Conservation (phyloP, 1,139 yeast species). For the Lodderomyces jiufengensis region DNA sequence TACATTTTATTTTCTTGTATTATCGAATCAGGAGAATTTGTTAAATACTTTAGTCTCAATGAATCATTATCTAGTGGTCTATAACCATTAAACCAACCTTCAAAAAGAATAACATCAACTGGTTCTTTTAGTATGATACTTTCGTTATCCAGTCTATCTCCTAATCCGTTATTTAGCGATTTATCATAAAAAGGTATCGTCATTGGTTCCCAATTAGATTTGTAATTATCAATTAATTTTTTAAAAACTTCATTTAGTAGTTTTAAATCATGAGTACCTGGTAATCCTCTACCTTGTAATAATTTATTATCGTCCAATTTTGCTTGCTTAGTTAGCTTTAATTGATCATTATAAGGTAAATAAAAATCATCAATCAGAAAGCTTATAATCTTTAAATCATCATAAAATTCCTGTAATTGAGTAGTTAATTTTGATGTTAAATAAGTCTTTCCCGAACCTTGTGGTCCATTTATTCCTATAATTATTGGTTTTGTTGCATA, state of each 20-base stretch:
- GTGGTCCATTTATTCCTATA: slow-evolving; percentile 81
- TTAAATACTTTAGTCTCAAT: slow-evolving; percentile 21
- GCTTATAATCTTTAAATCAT: slow-evolving; percentile 44
- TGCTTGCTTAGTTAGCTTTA: slow-evolving; percentile 34
- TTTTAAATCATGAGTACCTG: slow-evolving; percentile 85
- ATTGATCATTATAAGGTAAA: slow-evolving; percentile 60
- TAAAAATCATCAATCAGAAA: slow-evolving; percentile 88
- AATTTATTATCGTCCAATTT: slow-evolving; percentile 43
- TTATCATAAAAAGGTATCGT: slow-evolving; percentile 76
- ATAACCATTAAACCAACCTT: slow-evolving; percentile 95
- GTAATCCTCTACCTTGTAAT: slow-evolving; percentile 79
- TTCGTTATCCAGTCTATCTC: slow-evolving; percentile 55
- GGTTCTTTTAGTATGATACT: slow-evolving; percentile 39
- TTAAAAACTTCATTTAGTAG: slow-evolving; percentile 18
- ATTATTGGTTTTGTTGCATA: slow-evolving; percentile 42
- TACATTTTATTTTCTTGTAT: slow-evolving; percentile 23
- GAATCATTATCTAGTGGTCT: slow-evolving; percentile 31
- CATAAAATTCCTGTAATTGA: slow-evolving; percentile 32
- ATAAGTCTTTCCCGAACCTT: slow-evolving; percentile 88
- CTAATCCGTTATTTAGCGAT: slow-evolving; percentile 66
- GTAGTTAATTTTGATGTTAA: slow-evolving; percentile 46
- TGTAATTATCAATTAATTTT: slow-evolving; percentile 14
- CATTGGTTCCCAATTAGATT: slow-evolving; percentile 19
- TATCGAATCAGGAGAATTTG: slow-evolving; percentile 17
- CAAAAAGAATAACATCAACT: slow-evolving; percentile 68